Percentiles rank a stretch among this genome's conserved stretches.
These are phyloP conservation scores for Phialocephala subalpina DNA, from an alignment of 2,329 filamentous ascomycete species.

Conservation along the genomic window DNA sequence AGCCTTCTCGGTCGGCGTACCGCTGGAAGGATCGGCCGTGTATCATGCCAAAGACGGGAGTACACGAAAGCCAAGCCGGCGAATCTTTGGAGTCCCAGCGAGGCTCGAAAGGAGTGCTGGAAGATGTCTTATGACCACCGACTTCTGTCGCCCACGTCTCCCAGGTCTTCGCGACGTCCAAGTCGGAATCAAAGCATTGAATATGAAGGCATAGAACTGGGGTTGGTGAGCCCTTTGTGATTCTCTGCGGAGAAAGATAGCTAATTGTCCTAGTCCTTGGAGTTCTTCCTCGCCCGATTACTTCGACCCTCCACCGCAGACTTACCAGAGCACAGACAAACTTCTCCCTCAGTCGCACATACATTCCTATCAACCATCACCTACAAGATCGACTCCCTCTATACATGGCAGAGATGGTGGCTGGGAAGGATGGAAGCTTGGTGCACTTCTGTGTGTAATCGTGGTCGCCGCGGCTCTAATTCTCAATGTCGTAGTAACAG, in stretches of 20 bases:
- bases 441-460: conserved; percentile 15
- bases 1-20: background rate
- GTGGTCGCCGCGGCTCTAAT: conserved; percentile 21
- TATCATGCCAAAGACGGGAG: background rate
- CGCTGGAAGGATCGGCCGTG: background rate
- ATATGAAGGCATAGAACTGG: conserved; percentile 5
- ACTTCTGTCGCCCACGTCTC: background rate
- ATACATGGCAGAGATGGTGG: background rate
- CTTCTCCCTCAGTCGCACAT: conserved; percentile 12
- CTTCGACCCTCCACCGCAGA: conserved; percentile 14
- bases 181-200: conserved; percentile 4
- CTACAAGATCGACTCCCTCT: background rate
- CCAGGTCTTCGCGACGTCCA: background rate
- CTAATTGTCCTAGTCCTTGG: conserved; percentile 22
- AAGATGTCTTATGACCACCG: conserved; percentile 16
- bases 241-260: too few species aligned
- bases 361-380: conserved; percentile 15
- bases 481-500: conserved; percentile 27
- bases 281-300: conserved; percentile 6
- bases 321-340: conserved; percentile 24
- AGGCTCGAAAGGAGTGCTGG: background rate
- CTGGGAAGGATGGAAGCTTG: conserved; percentile 29
- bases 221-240: background rate
- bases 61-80: background rate
- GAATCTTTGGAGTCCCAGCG: background rate